Base-by-base conservation (phyloP, 2,329 filamentous ascomycete genomes). In the Penicillium polonicum region DNA sequence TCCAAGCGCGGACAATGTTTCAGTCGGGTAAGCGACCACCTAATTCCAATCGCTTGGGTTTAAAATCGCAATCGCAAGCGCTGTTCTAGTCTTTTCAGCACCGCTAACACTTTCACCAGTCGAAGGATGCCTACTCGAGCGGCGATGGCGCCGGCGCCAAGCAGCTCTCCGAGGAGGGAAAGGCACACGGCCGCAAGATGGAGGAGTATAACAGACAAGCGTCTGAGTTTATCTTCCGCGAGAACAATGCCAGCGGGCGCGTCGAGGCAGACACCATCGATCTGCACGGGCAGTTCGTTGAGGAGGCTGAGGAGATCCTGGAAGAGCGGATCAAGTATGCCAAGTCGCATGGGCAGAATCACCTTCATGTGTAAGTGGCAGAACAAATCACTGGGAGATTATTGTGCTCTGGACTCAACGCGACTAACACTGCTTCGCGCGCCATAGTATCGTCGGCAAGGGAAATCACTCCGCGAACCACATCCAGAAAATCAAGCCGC, bases 401-500 rank as follows among this genome's bases (percentile, higher is more conserved):
- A 10, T 9, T 10, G n/a, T 38, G 46, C n/a, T 4, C 17, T 15
- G 3, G 13, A 12, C 4, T 31, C 5, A n/a, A 38, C 15, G 12
- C 17, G 17, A 27, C 42, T 53, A 17, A 57, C 19, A 36, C 15
- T 10, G 10, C 17, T 36, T 27, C 15, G 23, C 17, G 23, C 17
- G 6, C 4, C 38, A 46, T 58, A 84, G 82, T 41, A 97, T 99
- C 69, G 93, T 97, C 31, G 94, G 94, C 70, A 96, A 93, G 76
- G 94, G 94, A 3, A 94, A 95, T 74, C 94, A 99, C 78, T 91
- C 87, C 50, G 80, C 78, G 10, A 84, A 87, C 64, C 89, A 94
- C 69, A 83, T 97, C 25, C 91, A 96, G 76, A 97, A 94, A 81
- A 87, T 99, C 75, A 97, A 96, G 78, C 94, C 94, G n/a, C 84